Evolutionary conservation across 2,329 filamentous ascomycete species (phyloP).

Genomic region (Mycosphaerella arachidis): DNA sequence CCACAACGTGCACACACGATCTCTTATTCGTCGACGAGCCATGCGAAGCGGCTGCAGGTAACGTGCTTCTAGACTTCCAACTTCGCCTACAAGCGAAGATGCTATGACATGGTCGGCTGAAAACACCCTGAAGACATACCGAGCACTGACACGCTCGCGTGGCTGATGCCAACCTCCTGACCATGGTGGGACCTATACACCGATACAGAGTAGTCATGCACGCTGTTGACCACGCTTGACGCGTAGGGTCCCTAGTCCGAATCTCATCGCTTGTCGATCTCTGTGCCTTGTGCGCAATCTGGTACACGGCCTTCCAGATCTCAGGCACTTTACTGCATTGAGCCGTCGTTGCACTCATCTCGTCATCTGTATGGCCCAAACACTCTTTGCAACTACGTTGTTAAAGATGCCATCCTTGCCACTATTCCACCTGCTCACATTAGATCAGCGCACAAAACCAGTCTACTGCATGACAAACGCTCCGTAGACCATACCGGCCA

Average conservation of each 20-base stretch:
- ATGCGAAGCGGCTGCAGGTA: background rate
- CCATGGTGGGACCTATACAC: background rate
- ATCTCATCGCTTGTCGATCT: constrained; percentile 16
- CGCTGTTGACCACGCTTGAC: constrained; percentile 3
- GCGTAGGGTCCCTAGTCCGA: constrained; percentile 8
- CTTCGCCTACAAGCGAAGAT: no score
- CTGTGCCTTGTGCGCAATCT: constrained; percentile 10
- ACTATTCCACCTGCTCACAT: constrained; percentile 2
- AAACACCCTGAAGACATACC: no score
- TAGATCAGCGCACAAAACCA: constrained; percentile 2
- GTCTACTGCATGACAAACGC: constrained; percentile 4
- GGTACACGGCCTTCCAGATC: constrained; percentile 8
- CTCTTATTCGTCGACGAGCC: background rate
- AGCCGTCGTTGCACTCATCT: constrained; percentile 1
- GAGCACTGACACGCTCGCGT: background rate
- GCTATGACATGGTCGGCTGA: no score
- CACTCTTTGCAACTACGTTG: background rate
- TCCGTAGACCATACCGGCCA: constrained; percentile 7
- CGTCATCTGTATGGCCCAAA: constrained; percentile 9
- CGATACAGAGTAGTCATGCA: background rate
- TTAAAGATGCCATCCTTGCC: constrained; percentile 12
- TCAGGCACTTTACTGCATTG: constrained; percentile 11
- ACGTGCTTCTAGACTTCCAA: background rate
- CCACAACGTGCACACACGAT: background rate
- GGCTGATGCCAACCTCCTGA: background rate